A percentile compares a stretch with the other conserved stretches of the same genome.
These are phyloP conservation scores for Flaveria brownii DNA, from an alignment of 129 eudicot species.

Conservation along the genomic window DNA sequence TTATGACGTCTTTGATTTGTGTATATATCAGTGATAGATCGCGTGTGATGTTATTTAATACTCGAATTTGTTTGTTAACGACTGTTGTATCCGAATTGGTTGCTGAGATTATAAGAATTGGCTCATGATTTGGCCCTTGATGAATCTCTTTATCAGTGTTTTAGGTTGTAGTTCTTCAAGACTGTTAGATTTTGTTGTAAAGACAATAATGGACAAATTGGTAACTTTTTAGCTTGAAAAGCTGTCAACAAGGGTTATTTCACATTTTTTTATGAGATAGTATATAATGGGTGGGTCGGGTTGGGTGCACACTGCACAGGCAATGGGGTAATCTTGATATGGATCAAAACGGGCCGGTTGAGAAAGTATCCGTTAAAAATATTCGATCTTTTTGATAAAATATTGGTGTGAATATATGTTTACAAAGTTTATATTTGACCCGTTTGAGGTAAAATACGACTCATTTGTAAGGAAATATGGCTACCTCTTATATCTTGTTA, in stretches of 20 bases:
- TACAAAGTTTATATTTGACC: not conserved
- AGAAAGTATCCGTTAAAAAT: not conserved
- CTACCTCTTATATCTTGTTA: not conserved
- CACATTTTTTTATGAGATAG: not conserved
- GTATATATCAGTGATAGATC: not conserved
- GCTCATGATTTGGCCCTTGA: not conserved
- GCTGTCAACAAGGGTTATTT: not conserved
- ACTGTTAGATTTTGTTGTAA: conserved; percentile 6
- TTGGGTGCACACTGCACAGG: not conserved
- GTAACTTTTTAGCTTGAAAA: conserved; percentile 7
- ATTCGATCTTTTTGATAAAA: not conserved
- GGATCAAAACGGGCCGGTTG: not conserved
- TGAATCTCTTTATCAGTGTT: conserved; percentile 8
- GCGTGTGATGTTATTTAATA: not conserved
- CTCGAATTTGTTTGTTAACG: not conserved
- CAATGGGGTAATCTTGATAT: not conserved
- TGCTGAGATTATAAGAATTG: too few relatives aligned
- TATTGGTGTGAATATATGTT: not conserved
- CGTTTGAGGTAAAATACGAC: conserved; percentile 8
- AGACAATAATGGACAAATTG: not conserved
- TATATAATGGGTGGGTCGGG: not conserved
- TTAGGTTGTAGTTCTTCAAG: not conserved
- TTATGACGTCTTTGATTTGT: not conserved
- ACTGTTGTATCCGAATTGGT: not conserved
- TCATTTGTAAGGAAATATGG: not conserved